Conservation (phyloP, 129 eudicot species). For the Arctium minus region DNA sequence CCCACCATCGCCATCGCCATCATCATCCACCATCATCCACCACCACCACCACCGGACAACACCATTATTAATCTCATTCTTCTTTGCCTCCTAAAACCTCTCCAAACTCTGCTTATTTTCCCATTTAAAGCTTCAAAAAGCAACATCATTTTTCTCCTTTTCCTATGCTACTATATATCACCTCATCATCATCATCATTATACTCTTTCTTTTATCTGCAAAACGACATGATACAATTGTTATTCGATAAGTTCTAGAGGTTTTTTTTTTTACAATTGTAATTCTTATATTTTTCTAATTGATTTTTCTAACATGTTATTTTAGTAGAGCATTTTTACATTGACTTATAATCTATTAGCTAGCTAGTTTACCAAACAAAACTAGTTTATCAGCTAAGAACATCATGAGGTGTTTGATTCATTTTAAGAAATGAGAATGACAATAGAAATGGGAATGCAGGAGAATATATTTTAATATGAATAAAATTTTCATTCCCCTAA, state of each 20-base stretch:
- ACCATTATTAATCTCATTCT: slow-evolving; percentile 5
- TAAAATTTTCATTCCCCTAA: no score
- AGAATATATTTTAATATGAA: no score
- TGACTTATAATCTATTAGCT: no score
- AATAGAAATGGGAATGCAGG: no score
- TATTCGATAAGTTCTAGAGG: no score
- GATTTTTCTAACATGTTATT: not conserved
- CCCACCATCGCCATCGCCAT: slow-evolving; percentile 21
- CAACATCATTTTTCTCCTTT: not conserved
- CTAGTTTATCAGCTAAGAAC: no score
- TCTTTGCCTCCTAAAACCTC: slow-evolving; percentile 70
- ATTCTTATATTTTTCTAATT: no score
- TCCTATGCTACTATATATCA: not conserved
- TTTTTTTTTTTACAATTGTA: no score
- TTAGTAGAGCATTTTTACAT: no score
- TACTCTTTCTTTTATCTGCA: not conserved
- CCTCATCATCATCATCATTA: not conserved
- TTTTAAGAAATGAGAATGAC: no score
- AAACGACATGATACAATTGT: not conserved
- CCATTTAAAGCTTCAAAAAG: slow-evolving; percentile 4
- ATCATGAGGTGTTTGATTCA: no score
- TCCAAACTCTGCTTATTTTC: slow-evolving; percentile 50
- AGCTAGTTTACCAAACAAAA: not conserved
- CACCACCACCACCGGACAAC: slow-evolving; percentile 4
- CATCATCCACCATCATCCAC: slow-evolving; percentile 22